phyloP scores from a whole-genome alignment of 169 alveolate genomes.

The Cryptosporidium meleagridis region DNA sequence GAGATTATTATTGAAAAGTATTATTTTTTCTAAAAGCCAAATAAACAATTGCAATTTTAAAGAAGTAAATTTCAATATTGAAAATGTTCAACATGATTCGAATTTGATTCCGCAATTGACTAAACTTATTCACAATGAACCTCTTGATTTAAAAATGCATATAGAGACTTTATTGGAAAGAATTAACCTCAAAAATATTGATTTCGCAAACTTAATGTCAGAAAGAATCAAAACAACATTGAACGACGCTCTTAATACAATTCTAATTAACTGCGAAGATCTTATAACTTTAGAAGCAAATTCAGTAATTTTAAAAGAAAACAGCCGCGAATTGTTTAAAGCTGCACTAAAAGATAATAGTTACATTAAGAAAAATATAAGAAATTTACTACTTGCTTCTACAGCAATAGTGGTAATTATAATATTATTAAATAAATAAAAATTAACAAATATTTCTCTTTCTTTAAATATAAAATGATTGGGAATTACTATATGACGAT shows the following conservation, averaged over 20 bases:
- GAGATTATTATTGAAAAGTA: background rate
- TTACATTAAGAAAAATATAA: background rate
- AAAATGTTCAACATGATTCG: background rate
- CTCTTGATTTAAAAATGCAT: background rate
- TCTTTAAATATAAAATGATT: background rate
- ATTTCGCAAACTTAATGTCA: background rate
- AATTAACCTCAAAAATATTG: background rate
- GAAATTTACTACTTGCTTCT: background rate
- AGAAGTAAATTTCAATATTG: background rate
- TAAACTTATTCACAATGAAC: background rate
- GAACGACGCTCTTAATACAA: conserved; percentile 1
- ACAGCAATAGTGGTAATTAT: background rate
- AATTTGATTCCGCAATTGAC: background rate
- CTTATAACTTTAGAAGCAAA: conserved; percentile 21
- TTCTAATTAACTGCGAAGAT: conserved; percentile 19
- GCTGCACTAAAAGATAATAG: background rate
- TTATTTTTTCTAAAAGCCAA: background rate
- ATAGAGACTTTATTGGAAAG: background rate
- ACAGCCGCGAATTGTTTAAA: background rate
- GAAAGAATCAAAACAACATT: background rate
- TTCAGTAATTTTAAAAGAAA: background rate
- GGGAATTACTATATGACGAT: background rate
- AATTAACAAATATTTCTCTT: background rate
- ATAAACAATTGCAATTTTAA: background rate
- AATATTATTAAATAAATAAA: background rate